phyloP scores from a whole-genome alignment of 202 grass and related monocot species.

The Zoysia matrella region DNA sequence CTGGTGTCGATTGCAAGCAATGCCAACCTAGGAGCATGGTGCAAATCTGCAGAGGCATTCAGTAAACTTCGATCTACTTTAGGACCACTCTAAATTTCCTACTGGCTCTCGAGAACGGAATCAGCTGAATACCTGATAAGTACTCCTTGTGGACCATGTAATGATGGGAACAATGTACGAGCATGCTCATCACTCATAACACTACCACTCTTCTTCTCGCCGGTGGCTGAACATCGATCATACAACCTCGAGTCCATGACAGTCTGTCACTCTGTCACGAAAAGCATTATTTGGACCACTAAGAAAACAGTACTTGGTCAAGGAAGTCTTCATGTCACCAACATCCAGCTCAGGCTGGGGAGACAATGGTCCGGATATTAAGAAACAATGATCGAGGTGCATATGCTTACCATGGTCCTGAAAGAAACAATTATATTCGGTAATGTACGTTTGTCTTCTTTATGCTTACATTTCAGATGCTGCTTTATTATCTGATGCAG shows the following conservation, averaged over 20 bases:
- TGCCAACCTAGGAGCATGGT: conserved; percentile 16
- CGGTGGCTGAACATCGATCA: background rate
- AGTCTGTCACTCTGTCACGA: background rate
- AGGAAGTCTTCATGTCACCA: background rate
- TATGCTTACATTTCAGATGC: too few species aligned
- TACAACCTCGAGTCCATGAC: background rate
- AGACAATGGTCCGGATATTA: background rate
- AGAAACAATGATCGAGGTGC: too few species aligned
- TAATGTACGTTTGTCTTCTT: too few species aligned
- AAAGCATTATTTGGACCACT: background rate
- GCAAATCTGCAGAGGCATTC: too few species aligned
- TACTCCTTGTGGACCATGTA: conserved; percentile 8
- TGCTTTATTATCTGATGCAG: too few species aligned
- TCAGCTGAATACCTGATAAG: background rate
- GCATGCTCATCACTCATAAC: conserved; percentile 25
- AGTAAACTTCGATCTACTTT: background rate
- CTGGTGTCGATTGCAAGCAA: conserved; percentile 41
- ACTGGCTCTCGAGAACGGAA: background rate
- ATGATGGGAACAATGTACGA: background rate
- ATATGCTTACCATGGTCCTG: background rate
- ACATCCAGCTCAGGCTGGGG: background rate
- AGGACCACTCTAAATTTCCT: conserved; percentile 19
- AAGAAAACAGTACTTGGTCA: background rate
- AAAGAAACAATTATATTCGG: background rate
- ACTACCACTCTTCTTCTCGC: background rate